Base-by-base conservation (phyloP, 306 rosid genomes). In the Begonia peltatifolia region DNA sequence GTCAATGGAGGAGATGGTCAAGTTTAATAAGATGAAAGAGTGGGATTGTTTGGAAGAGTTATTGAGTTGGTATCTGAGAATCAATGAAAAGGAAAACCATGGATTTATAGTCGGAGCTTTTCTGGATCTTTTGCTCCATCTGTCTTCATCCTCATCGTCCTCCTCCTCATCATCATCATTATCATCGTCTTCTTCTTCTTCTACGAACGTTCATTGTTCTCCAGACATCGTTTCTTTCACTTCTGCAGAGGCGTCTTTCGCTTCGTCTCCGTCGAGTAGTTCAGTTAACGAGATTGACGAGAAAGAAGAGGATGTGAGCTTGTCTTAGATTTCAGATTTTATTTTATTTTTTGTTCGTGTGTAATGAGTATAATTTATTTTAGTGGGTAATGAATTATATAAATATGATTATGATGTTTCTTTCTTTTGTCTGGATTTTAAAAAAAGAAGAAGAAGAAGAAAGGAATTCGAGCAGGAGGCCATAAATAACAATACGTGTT, bases 1-100 rank as follows among this genome's bases (percentile, higher is more conserved):
- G 60, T 87, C 96, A 13, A 87, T 87, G 96, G 87, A 75, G 75
- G 94, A 87, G 60, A 81, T 87, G 93, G 92, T 87, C 54, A 94
- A 84, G 52, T 66, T 69, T 13, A 80, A 74, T 52, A 87, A 80
- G 2, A 66, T 83, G 0, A 83, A 54, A 16, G 83, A 84, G 57
- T 87, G 94, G 96, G 94, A 81, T 2, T 61, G 79, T 12, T 63
- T 87, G 62, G 92, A 81, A 14, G 85, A 79, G 52, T 54, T 81
- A 16, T 52, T 87, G 65, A 58, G 77, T 38, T 84, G 96, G 79
- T 87, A 84, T 35, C 59, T 87, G 72, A 76, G 44, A 59, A 76
- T 76, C 0, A 87, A 81, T 61, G 75, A 72, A 6, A 84, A 69
- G 56, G 76, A 73, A 10, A 87, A 81, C 59, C 96, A 84, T 57